Evolutionary conservation across 2,329 filamentous ascomycete species (phyloP).

Genomic region (Raffaelea ambrosiae): DNA sequence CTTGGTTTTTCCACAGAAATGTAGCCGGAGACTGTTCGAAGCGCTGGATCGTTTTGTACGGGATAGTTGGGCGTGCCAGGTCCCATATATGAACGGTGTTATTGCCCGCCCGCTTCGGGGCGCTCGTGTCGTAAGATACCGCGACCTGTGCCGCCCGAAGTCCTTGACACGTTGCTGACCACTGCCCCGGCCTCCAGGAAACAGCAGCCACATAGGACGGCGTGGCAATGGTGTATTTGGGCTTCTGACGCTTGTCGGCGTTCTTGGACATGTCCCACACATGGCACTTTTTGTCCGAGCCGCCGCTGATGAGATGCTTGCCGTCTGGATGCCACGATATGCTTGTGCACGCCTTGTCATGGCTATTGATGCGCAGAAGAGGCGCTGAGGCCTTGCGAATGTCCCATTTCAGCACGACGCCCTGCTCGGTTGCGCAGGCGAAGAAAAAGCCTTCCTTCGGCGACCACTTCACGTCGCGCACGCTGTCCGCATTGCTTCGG

Average conservation of each 20-base stretch:
- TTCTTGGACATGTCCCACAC: constrained; percentile 56
- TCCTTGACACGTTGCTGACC: constrained; percentile 50
- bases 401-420: constrained; percentile 57
- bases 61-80: constrained; percentile 56
- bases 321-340: constrained; percentile 63
- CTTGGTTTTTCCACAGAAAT: constrained; percentile 55
- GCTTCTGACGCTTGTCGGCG: constrained; percentile 56
- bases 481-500: constrained; percentile 48
- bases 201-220: constrained; percentile 52
- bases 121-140: constrained; percentile 51
- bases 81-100: constrained; percentile 60
- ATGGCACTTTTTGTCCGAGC: constrained; percentile 51
- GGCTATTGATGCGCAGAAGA: constrained; percentile 50
- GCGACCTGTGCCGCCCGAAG: constrained; percentile 53
- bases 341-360: constrained; percentile 50
- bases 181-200: constrained; percentile 56
- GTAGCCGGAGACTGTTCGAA: constrained; percentile 50
- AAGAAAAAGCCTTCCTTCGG: constrained; percentile 53
- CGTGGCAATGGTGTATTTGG: constrained; percentile 52
- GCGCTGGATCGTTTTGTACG: constrained; percentile 56
- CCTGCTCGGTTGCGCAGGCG: constrained; percentile 56
- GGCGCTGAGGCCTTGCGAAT: constrained; percentile 45
- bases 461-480: constrained; percentile 58
- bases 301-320: constrained; percentile 55
- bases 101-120: constrained; percentile 44